Evolutionary conservation across 768 basidiomycete species (phyloP).

Genomic region (Mycena rosella): DNA sequence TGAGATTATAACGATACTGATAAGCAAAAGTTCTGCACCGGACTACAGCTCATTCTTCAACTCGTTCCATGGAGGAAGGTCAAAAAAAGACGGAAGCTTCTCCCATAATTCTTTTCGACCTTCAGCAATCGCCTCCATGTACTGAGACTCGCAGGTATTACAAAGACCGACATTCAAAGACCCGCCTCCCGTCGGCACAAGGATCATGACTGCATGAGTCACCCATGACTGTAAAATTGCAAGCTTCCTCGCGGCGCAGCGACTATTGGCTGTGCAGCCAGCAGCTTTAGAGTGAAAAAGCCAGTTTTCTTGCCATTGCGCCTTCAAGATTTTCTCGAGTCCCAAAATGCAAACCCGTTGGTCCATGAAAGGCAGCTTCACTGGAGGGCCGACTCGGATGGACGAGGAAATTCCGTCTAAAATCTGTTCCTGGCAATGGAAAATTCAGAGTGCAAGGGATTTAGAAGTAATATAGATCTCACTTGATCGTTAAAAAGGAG

Average conservation of each 20-base stretch:
- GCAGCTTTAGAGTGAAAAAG: neutral
- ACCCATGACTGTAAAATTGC: neutral
- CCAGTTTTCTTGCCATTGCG: conserved; percentile 4
- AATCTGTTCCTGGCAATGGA: neutral
- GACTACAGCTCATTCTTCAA: conserved; percentile 20
- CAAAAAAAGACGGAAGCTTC: conserved; percentile 8
- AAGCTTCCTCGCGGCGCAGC: neutral
- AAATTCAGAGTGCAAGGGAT: neutral
- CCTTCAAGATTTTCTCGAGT: neutral
- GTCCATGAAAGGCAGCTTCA: neutral
- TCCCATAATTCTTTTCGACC: conserved; percentile 21
- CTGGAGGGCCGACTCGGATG: neutral
- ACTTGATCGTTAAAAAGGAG: neutral
- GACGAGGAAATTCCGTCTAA: neutral
- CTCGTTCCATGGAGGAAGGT: conserved; percentile 16
- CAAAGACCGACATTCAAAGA: neutral
- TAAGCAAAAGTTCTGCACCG: neutral
- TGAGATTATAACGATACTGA: too few relatives aligned
- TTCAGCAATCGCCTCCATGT: neutral
- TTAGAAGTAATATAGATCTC: neutral
- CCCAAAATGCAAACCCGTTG: neutral
- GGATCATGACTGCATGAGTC: neutral
- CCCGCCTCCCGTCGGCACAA: neutral
- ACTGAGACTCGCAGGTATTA: neutral
- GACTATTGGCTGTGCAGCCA: neutral